Percentiles rank a stretch among this genome's conserved stretches.
Conservation (phyloP, 306 rosid species). For the Lagenaria siceraria region DNA sequence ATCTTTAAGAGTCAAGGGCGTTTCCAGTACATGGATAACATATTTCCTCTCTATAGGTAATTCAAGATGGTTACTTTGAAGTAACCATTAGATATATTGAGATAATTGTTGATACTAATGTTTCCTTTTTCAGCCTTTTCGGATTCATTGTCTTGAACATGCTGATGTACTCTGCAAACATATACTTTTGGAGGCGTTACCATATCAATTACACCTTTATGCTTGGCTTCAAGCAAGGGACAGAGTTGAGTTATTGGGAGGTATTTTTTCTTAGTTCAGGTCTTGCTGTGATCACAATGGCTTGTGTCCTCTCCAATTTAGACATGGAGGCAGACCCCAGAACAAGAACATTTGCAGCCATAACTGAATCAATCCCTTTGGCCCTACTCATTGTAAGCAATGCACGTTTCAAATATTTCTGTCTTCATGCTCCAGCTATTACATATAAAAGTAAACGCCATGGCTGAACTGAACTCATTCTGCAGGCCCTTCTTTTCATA, state of each 20-base stretch:
- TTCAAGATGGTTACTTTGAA: not conserved
- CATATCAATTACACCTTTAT: constrained; percentile 52
- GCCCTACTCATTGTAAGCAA: constrained; percentile 38
- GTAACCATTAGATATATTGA: not conserved
- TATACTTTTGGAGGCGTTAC: constrained; percentile 53
- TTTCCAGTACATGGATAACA: constrained; percentile 29
- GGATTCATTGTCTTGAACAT: constrained; percentile 49
- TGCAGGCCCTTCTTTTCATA: constrained; percentile 41
- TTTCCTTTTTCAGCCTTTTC: constrained; percentile 37
- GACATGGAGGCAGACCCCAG: constrained; percentile 35
- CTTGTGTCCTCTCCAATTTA: constrained; percentile 37
- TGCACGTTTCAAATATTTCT: not conserved
- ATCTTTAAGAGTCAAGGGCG: constrained; percentile 19
- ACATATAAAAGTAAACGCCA: not conserved
- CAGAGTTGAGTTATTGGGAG: constrained; percentile 49
- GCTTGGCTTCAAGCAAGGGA: constrained; percentile 62
- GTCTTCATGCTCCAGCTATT: not conserved
- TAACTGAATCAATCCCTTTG: constrained; percentile 52
- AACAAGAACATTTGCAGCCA: constrained; percentile 12
- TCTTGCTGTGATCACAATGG: constrained; percentile 29
- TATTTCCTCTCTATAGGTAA: constrained; percentile 73
- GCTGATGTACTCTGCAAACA: constrained; percentile 31
- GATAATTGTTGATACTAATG: not conserved
- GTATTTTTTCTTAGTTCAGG: constrained; percentile 36
- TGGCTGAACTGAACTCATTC: not conserved